A percentile compares a stretch with the other conserved stretches of the same genome.
These are phyloP conservation scores for Sporothrix humicola DNA, from an alignment of 2,329 filamentous ascomycete genomes.

Conservation along the genomic window DNA sequence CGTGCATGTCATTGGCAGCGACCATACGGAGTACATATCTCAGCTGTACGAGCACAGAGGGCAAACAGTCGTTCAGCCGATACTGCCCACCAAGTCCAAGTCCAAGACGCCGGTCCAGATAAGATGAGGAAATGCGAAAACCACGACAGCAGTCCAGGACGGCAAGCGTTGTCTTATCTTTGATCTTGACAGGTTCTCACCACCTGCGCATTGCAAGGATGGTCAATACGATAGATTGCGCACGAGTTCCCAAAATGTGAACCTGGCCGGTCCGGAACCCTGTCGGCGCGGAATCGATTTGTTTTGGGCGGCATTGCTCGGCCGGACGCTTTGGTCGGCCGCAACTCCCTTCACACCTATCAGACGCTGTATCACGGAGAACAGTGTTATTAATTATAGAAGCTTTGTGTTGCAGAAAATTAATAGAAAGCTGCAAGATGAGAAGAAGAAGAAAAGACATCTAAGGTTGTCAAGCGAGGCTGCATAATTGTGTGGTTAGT, in stretches of 20 bases:
- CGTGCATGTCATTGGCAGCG: slow-evolving; percentile 14
- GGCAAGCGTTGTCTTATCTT: too few species aligned
- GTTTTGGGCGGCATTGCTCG: not conserved
- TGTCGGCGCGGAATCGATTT: not conserved
- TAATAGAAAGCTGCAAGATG: too few species aligned
- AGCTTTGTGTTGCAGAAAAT: not conserved
- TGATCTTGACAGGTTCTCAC: not conserved
- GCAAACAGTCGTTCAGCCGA: not conserved
- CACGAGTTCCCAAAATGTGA: not conserved
- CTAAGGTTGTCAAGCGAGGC: not conserved
- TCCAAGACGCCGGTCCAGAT: not conserved
- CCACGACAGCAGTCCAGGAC: not conserved
- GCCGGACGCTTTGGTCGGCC: slow-evolving; percentile 1
- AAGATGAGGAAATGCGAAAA: not conserved
- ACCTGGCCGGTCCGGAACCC: not conserved
- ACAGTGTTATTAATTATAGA: not conserved
- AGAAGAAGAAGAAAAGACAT: not conserved
- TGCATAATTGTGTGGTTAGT: not conserved
- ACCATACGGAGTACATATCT: not conserved
- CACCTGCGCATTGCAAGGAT: not conserved
- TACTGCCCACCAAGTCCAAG: slow-evolving; percentile 1
- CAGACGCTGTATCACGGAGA: not conserved
- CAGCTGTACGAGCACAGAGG: not conserved
- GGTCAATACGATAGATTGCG: not conserved
- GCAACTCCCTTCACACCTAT: not conserved